Conservation (phyloP, 2,329 filamentous ascomycete genomes). For the Alternaria sp. region DNA sequence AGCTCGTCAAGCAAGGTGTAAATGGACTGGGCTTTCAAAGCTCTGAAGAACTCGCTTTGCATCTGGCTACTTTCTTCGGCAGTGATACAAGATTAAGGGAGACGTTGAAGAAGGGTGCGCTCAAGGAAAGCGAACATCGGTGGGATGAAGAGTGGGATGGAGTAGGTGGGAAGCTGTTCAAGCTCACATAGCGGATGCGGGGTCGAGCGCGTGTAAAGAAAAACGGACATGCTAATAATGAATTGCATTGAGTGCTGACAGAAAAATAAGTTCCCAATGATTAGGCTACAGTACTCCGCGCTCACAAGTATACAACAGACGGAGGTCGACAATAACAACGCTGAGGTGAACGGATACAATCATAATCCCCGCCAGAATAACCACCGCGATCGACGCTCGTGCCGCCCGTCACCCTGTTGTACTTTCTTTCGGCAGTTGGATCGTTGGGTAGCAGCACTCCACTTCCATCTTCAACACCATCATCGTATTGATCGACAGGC, state of each 20-base stretch:
- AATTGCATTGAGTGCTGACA: not conserved
- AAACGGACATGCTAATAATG: not conserved
- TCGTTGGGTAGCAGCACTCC: not conserved
- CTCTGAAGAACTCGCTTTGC: constrained; percentile 68
- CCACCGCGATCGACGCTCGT: not conserved
- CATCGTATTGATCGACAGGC: not conserved
- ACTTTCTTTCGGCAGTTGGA: not conserved
- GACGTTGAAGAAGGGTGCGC: constrained; percentile 72
- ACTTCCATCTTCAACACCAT: not conserved
- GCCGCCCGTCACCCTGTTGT: not conserved
- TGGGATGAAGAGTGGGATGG: constrained; percentile 96
- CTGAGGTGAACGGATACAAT: not conserved
- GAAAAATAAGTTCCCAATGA: not conserved
- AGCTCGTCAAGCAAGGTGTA: constrained; percentile 85
- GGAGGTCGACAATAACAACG: not conserved
- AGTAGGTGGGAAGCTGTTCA: constrained; percentile 76
- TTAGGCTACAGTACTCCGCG: not conserved
- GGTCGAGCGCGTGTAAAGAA: not conserved
- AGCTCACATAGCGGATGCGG: constrained; percentile 3
- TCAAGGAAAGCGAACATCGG: constrained; percentile 74
- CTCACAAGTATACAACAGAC: not conserved
- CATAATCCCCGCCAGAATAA: not conserved
- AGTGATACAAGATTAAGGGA: constrained; percentile 63
- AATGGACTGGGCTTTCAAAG: constrained; percentile 89
- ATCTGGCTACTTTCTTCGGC: constrained; percentile 71